Evolutionary conservation across 2,329 filamentous ascomycete species (phyloP).

Genomic region (Orbilia javanica): DNA sequence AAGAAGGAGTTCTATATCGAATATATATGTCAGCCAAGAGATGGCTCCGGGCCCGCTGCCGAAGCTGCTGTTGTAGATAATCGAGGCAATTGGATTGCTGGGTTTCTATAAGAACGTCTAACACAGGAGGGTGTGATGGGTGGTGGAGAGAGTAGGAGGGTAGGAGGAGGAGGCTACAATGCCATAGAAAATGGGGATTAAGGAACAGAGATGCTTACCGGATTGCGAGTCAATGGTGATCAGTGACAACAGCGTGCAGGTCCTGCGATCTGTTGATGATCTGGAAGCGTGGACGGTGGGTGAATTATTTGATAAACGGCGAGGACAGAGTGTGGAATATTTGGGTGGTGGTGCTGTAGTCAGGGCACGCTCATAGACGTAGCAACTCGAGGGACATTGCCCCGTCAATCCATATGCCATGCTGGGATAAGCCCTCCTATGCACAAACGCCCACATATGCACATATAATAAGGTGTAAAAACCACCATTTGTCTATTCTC

Average conservation of each 20-base stretch:
- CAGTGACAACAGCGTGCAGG: neutral
- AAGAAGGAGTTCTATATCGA: neutral
- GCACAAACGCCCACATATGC: too few species aligned
- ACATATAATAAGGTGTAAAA: too few species aligned
- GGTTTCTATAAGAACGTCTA: too few species aligned
- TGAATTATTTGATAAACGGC: neutral
- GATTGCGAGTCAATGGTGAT: neutral
- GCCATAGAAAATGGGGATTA: neutral
- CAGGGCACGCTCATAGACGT: too few species aligned
- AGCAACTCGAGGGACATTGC: too few species aligned
- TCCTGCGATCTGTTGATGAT: neutral
- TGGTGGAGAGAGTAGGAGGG: neutral
- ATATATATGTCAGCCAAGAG: neutral
- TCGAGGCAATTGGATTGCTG: neutral
- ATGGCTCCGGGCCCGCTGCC: neutral
- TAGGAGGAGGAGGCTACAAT: neutral
- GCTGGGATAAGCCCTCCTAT: too few species aligned
- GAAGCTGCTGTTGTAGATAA: neutral
- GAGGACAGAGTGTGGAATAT: neutral
- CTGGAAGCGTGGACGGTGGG: neutral
- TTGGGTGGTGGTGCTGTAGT: neutral
- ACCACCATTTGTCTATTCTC: too few species aligned
- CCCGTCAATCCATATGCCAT: too few species aligned
- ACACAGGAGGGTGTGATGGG: neutral
- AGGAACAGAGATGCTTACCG: constrained; percentile 5